phyloP scores from a whole-genome alignment of 306 rosid genomes.

The Argentina anserina region DNA sequence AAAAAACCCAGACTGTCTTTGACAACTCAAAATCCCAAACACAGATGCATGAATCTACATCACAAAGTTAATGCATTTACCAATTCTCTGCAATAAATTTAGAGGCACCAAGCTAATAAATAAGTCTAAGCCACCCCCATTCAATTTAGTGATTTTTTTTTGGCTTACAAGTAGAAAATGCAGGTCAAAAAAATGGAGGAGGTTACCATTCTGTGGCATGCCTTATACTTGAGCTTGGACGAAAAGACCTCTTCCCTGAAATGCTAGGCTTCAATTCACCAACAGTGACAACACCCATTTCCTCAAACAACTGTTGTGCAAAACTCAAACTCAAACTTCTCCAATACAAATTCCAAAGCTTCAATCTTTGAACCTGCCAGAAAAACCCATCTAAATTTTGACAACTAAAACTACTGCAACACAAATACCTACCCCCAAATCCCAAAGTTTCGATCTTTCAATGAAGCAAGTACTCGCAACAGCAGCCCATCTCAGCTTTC shows the following conservation, averaged over 20 bases:
- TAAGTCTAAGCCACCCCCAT: not conserved
- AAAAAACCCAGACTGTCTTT: not conserved
- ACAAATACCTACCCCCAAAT: slow-evolving; percentile 16
- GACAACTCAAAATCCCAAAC: slow-evolving; percentile 21
- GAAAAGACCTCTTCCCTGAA: slow-evolving; percentile 87
- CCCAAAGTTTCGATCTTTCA: slow-evolving; percentile 2
- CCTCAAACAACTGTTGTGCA: slow-evolving; percentile 13
- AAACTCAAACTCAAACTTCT: slow-evolving; percentile 19
- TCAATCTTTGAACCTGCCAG: not conserved
- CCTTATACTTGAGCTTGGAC: slow-evolving; percentile 86
- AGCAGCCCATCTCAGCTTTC: not conserved
- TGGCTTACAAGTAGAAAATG: not conserved
- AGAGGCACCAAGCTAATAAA: not conserved
- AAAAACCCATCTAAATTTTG: not conserved
- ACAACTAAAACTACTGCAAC: slow-evolving; percentile 19
- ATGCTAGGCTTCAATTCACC: slow-evolving; percentile 93
- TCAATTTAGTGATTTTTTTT: not conserved
- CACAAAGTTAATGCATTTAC: not conserved
- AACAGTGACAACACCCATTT: slow-evolving; percentile 86
- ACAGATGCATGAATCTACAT: not conserved
- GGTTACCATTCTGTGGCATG: slow-evolving; percentile 96
- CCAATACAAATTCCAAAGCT: slow-evolving; percentile 6
- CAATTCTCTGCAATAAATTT: not conserved
- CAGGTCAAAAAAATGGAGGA: slow-evolving; percentile 2
- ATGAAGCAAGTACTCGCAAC: not conserved